Percentiles rank a stretch among this genome's conserved stretches.
phyloP scores from a whole-genome alignment of 129 eudicot species.

The sunflower (Helianthus annuus) region HanXRQr2.0-SUNRISE NC_035440.2:66293015-66293514 shows the following conservation, averaged over 20 bases:
- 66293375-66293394: constrained; percentile 63
- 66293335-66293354: constrained; percentile 39
- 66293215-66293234: too few relatives aligned
- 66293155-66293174: too few relatives aligned
- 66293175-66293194: too few relatives aligned
- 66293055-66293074: too few relatives aligned
- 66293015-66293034: too few relatives aligned
- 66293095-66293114: too few relatives aligned
- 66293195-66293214: too few relatives aligned
- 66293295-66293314: not conserved
- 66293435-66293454: constrained; percentile 62
- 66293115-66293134: too few relatives aligned
- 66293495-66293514: constrained; percentile 50
- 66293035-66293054: too few relatives aligned
- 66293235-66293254: not conserved
- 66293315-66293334: constrained; percentile 4
- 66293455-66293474: constrained; percentile 59
- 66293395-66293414: constrained; percentile 40
- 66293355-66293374: constrained; percentile 52
- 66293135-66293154: too few relatives aligned
- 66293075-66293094: too few relatives aligned
- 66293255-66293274: not conserved
- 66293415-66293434: constrained; percentile 44
- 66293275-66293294: not conserved
- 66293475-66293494: constrained; percentile 51